These are phyloP conservation scores for Echria macrotheca DNA, from an alignment of 495 filamentous ascomycete genomes.

Conservation along the genomic window DNA sequence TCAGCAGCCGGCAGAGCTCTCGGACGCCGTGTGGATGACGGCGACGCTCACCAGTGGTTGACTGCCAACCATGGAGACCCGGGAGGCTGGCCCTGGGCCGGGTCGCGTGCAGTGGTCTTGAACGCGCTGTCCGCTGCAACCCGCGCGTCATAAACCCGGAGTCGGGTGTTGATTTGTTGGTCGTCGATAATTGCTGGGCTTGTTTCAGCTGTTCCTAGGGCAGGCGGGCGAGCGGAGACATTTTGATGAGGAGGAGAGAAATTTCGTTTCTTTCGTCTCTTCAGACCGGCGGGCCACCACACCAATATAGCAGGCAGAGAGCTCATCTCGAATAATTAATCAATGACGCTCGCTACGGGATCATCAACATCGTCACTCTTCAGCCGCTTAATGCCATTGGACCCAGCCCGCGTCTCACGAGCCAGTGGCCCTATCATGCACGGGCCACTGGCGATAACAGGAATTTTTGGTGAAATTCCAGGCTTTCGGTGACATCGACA, in stretches of 20 bases:
- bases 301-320: background rate
- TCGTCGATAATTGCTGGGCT: background rate
- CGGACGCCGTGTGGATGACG: background rate
- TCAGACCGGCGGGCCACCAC: background rate
- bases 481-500: too few species aligned
- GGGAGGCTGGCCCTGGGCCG: too few species aligned
- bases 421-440: too few species aligned
- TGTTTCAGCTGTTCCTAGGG: too few species aligned
- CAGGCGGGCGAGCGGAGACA: too few species aligned
- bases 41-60: slow-evolving; percentile 8
- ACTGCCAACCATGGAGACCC: slow-evolving; percentile 10
- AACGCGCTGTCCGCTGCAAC: too few species aligned
- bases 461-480: too few species aligned
- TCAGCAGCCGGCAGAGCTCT: background rate
- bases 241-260: background rate
- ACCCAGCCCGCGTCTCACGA: slow-evolving; percentile 12
- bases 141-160: too few species aligned
- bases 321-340: background rate
- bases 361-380: slow-evolving; percentile 8
- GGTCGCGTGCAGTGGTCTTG: too few species aligned
- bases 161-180: slow-evolving; percentile 7
- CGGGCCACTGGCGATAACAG: too few species aligned
- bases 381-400: slow-evolving; percentile 12
- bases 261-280: background rate
- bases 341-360: slow-evolving; percentile 7